Evolutionary conservation across 2,329 filamentous ascomycete genomes (phyloP).

Genomic region (Talaromyces marneffei): DNA sequence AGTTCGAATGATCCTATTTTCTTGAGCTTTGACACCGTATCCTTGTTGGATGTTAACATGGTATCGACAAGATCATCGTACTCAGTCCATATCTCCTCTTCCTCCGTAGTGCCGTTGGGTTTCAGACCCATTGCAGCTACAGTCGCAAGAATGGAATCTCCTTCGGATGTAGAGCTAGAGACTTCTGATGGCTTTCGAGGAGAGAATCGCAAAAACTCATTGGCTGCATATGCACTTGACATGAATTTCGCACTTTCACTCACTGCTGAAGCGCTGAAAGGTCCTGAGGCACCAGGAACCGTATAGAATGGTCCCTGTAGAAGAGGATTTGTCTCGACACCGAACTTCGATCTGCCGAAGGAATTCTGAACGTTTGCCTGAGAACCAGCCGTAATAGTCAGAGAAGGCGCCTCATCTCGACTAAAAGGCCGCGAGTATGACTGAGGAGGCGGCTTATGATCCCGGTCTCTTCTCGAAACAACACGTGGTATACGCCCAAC

Average conservation of each 20-base stretch:
- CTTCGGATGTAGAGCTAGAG: slow-evolving; percentile 59
- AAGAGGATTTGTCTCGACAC: slow-evolving; percentile 20
- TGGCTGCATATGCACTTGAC: slow-evolving; percentile 34
- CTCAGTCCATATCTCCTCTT: slow-evolving; percentile 92
- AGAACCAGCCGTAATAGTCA: slow-evolving; percentile 26
- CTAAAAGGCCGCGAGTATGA: slow-evolving; percentile 85
- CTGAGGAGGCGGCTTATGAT: slow-evolving; percentile 62
- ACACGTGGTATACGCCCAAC: slow-evolving; percentile 83
- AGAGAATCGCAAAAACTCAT: slow-evolving; percentile 70
- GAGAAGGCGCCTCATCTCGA: slow-evolving; percentile 39
- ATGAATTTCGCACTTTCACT: slow-evolving; percentile 27
- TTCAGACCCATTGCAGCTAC: slow-evolving; percentile 63
- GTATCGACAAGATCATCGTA: slow-evolving; percentile 84
- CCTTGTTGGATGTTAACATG: slow-evolving; percentile 46
- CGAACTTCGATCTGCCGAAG: slow-evolving; percentile 21
- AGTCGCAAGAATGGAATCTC: slow-evolving; percentile 53
- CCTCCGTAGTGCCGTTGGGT: slow-evolving; percentile 56
- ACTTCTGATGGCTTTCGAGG: slow-evolving; percentile 65
- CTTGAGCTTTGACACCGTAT: slow-evolving; percentile 15
- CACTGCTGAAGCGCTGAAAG: slow-evolving; percentile 30
- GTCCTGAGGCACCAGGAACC: slow-evolving; percentile 26
- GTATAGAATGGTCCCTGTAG: slow-evolving; percentile 23
- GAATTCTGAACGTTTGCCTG: slow-evolving; percentile 21
- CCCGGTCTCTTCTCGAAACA: slow-evolving; percentile 58
- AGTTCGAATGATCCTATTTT: slow-evolving; percentile 29